Base-by-base conservation (phyloP, 2,329 filamentous ascomycete species). In the Monosporascus sp. region DNA sequence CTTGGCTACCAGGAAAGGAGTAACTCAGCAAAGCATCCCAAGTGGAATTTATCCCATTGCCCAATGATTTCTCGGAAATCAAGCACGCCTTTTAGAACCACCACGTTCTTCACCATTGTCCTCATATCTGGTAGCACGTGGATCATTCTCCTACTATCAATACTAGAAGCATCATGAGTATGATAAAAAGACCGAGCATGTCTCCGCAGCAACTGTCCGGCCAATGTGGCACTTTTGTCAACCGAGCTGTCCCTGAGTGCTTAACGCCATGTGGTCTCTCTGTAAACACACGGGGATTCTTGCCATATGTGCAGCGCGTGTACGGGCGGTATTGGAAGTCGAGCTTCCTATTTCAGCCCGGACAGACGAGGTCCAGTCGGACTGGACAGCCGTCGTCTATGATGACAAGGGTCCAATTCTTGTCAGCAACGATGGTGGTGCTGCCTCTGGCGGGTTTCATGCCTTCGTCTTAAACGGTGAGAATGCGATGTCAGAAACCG, bases 391-490 rank as follows among this genome's bases (percentile, higher is more conserved):
- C 3, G 61, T 73, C 5, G 72, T 72, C 62, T 77, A 78, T 56
- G 64, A 68, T 14, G 57, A 58, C 16, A 55, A 52, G 1, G 48
- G 56, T 2, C 72, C 74, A 7, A 41, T 75, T 5, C 65, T 79
- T 2, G 59, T 78, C n/a, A 73, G 73, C 19, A 79, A 78, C 38
- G 75, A 79, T 50, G 75, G 71, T 14, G 71, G 69, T 0, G 70
- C 74, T 7, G 71, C 68, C 20, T 70, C 67, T 3, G 76, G 76
- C 11, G 76, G 76, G 0, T 70, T 78, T 36, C 74, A 67, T 46
- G 62, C 67, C 9, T 78, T 69, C 57, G 56, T 62, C 8, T 56
- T 76, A 36, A 59, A 65, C 44, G 63, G 61, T 26, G 58, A 65
- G 41, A 61, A 63, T 5, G 61, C 64, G 5, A 56, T 76, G 9